These are phyloP conservation scores for Kuraishia piskuri DNA, from an alignment of 805 yeast genomes.

Conservation along the genomic window DNA sequence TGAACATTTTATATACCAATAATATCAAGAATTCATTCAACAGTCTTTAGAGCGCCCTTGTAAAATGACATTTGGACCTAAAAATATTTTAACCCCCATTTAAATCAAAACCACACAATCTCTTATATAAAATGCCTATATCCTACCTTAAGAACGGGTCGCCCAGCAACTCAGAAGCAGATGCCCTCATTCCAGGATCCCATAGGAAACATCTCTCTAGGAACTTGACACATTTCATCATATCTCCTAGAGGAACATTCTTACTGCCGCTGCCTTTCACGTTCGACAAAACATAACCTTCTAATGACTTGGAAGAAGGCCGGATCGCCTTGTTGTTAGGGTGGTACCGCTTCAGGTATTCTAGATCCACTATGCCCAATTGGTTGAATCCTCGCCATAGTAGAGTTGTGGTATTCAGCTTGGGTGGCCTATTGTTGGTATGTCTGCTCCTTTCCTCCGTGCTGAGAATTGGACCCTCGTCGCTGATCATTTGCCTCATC, in stretches of 20 bases:
- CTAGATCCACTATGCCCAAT: conserved; percentile 17
- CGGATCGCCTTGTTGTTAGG: conserved; percentile 9
- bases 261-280: neutral
- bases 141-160: conserved; percentile 17
- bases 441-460: conserved; percentile 3
- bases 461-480: conserved; percentile 25
- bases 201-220: conserved; percentile 23
- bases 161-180: conserved; percentile 18
- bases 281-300: neutral
- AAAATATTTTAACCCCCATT: no score
- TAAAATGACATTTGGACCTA: no score
- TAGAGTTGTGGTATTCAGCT: conserved; percentile 19
- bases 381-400: conserved; percentile 27
- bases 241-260: neutral
- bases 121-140: neutral
- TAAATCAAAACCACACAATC: no score
- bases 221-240: conserved; percentile 16
- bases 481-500: conserved; percentile 28
- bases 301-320: conserved; percentile 5
- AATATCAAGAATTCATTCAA: no score
- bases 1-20: no score
- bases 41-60: no score
- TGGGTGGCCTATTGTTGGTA: neutral
- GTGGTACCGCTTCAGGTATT: conserved; percentile 9
- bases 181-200: conserved; percentile 23